Evolutionary conservation across 2,329 filamentous ascomycete species (phyloP), one percentile per base, ranked within the genome.

Genomic region (Mycosphaerella sp.): DNA sequence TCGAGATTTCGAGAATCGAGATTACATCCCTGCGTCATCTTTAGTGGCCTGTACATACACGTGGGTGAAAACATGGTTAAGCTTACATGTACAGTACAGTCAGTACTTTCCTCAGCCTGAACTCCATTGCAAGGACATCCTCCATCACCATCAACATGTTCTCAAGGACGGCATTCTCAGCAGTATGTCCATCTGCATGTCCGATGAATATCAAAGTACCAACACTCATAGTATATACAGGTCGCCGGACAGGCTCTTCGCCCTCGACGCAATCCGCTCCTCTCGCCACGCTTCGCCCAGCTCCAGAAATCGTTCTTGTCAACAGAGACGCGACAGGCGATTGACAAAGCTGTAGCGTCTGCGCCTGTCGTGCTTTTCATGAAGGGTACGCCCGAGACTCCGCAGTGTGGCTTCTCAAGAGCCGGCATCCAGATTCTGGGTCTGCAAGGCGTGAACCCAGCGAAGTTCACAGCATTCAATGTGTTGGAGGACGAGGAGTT

Each of bases 391-490:
- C 93, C 93, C 52, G 90, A 96, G 74, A 88, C 82, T 55, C 93
- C 93, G 16, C 90, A 96, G 71, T 98, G 93, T 73, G 93, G 93
- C 41, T 98, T 96, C 78, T 97, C 91, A 53, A 82, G 90, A 63
- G 91, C 91, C 49, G 89, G 81, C 68, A 95, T 98, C 68, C 90
- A 97, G 77, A 90, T 98, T 64, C 78, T 98, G 58, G 89, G 91
- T 52, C 73, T 96, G 64, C 91, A 98, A 74, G 93, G 93, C 58
- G 89, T 98, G 56, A 87, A 97, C 73, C 93, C 93, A 13, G 79
- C 80, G 59, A 97, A 97, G 75, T 98, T 98, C 68, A 87, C 89
- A n/a, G 91, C 93, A 6, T 96, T 95, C 73, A 97, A 98, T 72
- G 93, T 98, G 35, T 73, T 98, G 50, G 93, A 97, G 73, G 90